phyloP scores from a whole-genome alignment of 164 flowering plant genomes.

The Houttuynia cordata region DNA sequence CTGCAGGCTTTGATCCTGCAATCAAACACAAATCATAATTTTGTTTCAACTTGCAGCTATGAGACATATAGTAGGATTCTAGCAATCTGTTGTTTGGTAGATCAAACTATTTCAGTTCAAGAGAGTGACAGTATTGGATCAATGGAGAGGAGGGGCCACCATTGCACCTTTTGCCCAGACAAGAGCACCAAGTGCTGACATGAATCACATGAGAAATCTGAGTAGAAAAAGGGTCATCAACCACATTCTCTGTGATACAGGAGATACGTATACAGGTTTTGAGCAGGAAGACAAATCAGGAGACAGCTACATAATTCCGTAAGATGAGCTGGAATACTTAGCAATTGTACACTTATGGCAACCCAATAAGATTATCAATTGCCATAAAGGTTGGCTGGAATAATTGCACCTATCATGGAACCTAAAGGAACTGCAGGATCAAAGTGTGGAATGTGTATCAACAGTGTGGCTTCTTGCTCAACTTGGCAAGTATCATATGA shows the following conservation, averaged over 20 bases:
- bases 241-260: not conserved
- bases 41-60: not conserved
- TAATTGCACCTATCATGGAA: not conserved
- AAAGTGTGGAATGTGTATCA: not conserved
- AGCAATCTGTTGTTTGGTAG: not conserved
- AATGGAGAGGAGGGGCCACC: not conserved
- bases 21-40: not conserved
- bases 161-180: not conserved
- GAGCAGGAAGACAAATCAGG: not conserved
- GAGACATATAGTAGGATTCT: no score
- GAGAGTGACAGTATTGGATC: no score
- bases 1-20: conserved; percentile 72
- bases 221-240: not conserved
- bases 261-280: not conserved
- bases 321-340: not conserved
- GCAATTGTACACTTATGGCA: not conserved
- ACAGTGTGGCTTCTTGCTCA: not conserved
- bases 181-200: not conserved
- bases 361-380: no score
- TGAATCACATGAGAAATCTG: not conserved
- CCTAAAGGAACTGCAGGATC: not conserved
- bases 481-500: not conserved
- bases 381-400: no score
- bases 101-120: no score
- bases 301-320: not conserved